Conservation (phyloP, 345 rosid species). For the Salix koriyanagi region DNA sequence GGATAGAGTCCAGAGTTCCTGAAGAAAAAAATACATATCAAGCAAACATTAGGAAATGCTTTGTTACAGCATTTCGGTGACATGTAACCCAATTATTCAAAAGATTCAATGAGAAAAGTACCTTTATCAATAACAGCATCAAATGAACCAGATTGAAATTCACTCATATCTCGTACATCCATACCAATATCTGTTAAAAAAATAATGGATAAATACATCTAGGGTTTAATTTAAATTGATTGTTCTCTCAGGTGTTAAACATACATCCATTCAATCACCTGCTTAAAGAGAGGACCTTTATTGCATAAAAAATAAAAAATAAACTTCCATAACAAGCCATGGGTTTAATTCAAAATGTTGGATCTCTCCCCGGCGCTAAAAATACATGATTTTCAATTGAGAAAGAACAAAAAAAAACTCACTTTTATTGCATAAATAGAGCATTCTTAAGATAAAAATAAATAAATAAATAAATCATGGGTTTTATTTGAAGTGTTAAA, state of each 20-base stretch:
- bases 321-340: neutral
- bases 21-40: constrained; percentile 13
- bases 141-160: constrained; percentile 55
- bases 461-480: too few relatives aligned
- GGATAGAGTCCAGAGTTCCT: constrained; percentile 89
- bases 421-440: too few relatives aligned
- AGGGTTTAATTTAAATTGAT: too few relatives aligned
- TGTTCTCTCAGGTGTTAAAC: too few relatives aligned
- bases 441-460: too few relatives aligned
- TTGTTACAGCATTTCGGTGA: neutral
- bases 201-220: too few relatives aligned
- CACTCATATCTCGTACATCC: constrained; percentile 80
- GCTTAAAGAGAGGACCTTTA: too few relatives aligned
- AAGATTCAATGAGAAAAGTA: constrained; percentile 7
- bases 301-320: neutral
- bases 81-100: neutral
- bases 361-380: neutral
- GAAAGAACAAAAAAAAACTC: neutral
- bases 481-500: neutral
- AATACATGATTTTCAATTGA: neutral
- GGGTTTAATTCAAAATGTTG: too few relatives aligned
- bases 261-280: too few relatives aligned
- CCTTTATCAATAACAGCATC: constrained; percentile 85
- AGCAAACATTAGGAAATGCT: constrained; percentile 10
- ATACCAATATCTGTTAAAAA: constrained; percentile 49